These are phyloP conservation scores for Phytophthora cajani DNA, from an alignment of 352 stramenopile genomes.

Conservation along the genomic window DNA sequence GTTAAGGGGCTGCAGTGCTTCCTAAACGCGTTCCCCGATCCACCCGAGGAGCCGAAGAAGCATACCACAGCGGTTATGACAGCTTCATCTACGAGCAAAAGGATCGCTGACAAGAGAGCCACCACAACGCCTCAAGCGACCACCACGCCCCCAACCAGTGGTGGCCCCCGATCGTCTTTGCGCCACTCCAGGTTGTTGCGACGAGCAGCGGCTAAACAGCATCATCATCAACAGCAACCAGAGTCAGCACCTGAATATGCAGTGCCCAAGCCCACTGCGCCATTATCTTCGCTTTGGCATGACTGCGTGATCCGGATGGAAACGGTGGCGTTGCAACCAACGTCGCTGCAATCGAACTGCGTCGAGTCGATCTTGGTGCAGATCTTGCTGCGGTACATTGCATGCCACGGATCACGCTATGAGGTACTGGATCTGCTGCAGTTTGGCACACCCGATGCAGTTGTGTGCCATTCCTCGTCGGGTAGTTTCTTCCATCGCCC, in stretches of 20 bases:
- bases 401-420: conserved; percentile 82
- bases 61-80: neutral
- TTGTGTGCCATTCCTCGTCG: conserved; percentile 78
- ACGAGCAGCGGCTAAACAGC: conserved; percentile 14
- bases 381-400: conserved; percentile 86
- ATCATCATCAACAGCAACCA: conserved; percentile 24
- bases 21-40: conserved; percentile 61
- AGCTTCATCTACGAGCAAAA: neutral
- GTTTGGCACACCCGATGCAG: conserved; percentile 82
- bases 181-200: conserved; percentile 26
- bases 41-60: conserved; percentile 23
- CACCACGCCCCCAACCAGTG: conserved; percentile 3
- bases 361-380: conserved; percentile 76
- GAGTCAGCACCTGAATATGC: conserved; percentile 2
- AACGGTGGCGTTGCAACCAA: conserved; percentile 62
- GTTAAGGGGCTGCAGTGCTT: conserved; percentile 84
- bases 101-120: conserved; percentile 1
- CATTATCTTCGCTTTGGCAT: conserved; percentile 32
- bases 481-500: conserved; percentile 84
- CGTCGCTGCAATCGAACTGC: conserved; percentile 74
- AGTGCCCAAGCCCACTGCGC: conserved; percentile 16
- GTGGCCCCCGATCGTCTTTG: conserved; percentile 9
- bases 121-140: neutral
- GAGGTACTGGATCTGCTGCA: conserved; percentile 85
- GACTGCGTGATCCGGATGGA: conserved; percentile 62